Evolutionary conservation across 768 basidiomycete genomes (phyloP), one percentile per base, ranked within the genome.

Genomic region (Auricularia sp.): DNA sequence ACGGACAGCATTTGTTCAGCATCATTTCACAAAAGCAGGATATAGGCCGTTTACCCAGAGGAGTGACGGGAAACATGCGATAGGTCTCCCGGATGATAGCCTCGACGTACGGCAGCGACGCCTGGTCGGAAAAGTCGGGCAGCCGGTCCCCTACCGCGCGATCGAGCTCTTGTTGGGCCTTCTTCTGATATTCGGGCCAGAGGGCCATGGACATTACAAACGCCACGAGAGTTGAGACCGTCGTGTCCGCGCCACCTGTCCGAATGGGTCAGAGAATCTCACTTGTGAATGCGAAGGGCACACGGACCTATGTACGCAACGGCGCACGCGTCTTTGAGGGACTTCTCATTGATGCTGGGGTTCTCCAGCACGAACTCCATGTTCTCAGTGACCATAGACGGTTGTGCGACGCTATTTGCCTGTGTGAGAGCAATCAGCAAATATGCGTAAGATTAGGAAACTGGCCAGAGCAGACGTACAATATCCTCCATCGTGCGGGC

Each of bases 141-240:
- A 81, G 71, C 3, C 80, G 71, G 24, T 68, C 71, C 7, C 76
- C 63, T 8, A 81, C 66, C 3, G 80, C 73, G 1, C 61, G 29
- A 66, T 82, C 80, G 13, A 82, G 71, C 66, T 81, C 80, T 3
- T 69, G 71, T 63, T 80, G 81, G 0, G 78, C 79, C 63, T 69
- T 75, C 7, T 54, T 64, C 64, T 76, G 77, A 13, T 72, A 67
- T 13, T 75, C 72, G 1, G 80, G 80, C 64, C 78, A 68, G 6
- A 74, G 67, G 3, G 76, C 70, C 77, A 82, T 77, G 1, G 76
- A 75, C 18, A 80, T 70, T 54, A 81, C 63, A 66, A 81, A 78
- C 2, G 72, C 66, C 5, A 68, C 66, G 1, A 79, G 59, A 1
- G 73, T 67, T 3, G 74, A 71, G 42, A 69, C 74, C 1, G 75